Conservation (phyloP, 192 early-diverging fungal species). For the Phycomyces blakesleeanus region DNA sequence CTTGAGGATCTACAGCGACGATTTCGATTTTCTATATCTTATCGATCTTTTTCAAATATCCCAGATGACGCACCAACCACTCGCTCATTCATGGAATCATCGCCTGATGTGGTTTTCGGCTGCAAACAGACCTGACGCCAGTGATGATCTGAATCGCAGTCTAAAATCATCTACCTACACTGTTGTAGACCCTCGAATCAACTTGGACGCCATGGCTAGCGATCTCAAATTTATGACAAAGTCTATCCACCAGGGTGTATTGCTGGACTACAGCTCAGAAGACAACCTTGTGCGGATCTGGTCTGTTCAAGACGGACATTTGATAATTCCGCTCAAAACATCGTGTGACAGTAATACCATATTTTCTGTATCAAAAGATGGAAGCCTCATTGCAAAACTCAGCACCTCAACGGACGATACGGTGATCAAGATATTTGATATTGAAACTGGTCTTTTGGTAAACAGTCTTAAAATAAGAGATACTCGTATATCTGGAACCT, state of each 20-base stretch:
- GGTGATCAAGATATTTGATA: not conserved
- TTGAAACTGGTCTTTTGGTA: not conserved
- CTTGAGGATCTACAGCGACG: not conserved
- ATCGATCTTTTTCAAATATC: not conserved
- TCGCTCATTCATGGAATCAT: no score
- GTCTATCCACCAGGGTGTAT: not conserved
- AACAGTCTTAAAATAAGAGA: not conserved
- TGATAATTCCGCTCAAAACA: not conserved
- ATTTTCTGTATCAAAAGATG: not conserved
- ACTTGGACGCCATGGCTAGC: not conserved
- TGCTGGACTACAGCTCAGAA: not conserved
- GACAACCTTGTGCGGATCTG: not conserved
- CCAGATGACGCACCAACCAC: not conserved
- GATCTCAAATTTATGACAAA: not conserved
- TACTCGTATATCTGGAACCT: not conserved
- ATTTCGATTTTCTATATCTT: not conserved
- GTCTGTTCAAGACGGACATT: not conserved
- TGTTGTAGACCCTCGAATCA: not conserved
- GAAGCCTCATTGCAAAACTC: not conserved
- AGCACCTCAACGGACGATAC: not conserved
- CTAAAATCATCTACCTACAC: no score
- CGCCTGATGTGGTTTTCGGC: no score
- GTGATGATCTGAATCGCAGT: no score
- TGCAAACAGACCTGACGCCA: no score
- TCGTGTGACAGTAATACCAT: not conserved